These are phyloP conservation scores for Sporormia fimetaria DNA, from an alignment of 495 filamentous ascomycete species.

Conservation along the genomic window DNA sequence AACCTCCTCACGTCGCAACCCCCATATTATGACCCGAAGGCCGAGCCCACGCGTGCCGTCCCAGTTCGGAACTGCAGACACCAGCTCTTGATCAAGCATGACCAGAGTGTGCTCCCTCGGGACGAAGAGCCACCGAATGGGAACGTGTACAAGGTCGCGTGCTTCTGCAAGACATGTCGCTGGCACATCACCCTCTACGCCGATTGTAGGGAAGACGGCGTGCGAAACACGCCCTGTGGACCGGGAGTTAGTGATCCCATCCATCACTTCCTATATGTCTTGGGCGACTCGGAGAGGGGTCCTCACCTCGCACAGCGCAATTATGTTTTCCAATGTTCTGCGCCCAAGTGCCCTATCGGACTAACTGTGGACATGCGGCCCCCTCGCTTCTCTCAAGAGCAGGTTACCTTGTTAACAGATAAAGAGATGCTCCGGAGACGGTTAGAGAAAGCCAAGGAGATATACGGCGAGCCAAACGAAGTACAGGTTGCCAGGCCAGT, in stretches of 20 bases:
- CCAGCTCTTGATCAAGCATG: slow-evolving; percentile 41
- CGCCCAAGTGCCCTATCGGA: slow-evolving; percentile 42
- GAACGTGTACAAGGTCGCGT: slow-evolving; percentile 41
- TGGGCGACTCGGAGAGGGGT: too few species aligned
- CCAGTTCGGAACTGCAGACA: slow-evolving; percentile 41
- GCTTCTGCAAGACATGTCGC: slow-evolving; percentile 38
- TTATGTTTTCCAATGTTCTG: slow-evolving; percentile 50
- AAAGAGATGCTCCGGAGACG: slow-evolving; percentile 41
- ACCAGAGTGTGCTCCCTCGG: slow-evolving; percentile 40
- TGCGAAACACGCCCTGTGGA: slow-evolving; percentile 24
- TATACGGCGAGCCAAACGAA: slow-evolving; percentile 50
- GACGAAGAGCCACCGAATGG: slow-evolving; percentile 32
- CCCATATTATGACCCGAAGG: slow-evolving; percentile 32
- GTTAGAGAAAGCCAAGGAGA: slow-evolving; percentile 40
- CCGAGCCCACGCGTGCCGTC: slow-evolving; percentile 15
- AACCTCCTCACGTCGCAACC: slow-evolving; percentile 47
- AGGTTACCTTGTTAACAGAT: slow-evolving; percentile 48
- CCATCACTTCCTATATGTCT: slow-evolving; percentile 33
- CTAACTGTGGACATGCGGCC: slow-evolving; percentile 45
- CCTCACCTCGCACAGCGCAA: slow-evolving; percentile 6
- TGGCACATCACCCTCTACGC: slow-evolving; percentile 29
- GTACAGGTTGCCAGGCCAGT: slow-evolving; percentile 38
- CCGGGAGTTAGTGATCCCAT: slow-evolving; percentile 26
- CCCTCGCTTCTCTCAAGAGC: slow-evolving; percentile 41
- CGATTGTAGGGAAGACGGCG: slow-evolving; percentile 27